Evolutionary conservation across 345 rosid species (phyloP), one percentile per base, ranked within the genome.

Genomic region (Excoecaria agallocha): DNA sequence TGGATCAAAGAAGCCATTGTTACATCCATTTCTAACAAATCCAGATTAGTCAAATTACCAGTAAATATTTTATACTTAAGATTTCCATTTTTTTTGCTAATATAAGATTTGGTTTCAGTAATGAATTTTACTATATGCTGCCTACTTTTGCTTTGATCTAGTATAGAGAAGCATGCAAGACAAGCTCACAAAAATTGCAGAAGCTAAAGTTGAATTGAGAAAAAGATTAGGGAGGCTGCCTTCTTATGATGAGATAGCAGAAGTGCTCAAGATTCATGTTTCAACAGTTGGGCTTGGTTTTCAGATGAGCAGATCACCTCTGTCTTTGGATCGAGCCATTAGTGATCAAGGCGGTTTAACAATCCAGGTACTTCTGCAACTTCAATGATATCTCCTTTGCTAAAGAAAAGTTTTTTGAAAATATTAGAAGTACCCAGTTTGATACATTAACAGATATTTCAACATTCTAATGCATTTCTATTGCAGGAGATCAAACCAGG

Each of bases 1-100:
- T 86, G 91, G 91, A 86, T 88, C 76, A 88, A 79, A 79, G 88
- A 88, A 51, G 89, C 91, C 38, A 84, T 88, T 35, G 52, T 86
- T 43, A 83, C 79, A 30, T 87, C 91, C 24, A 69, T 85, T n/a
- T 76, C 84, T 4, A 84, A 83, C 69, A 86, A 84, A 39, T 84
- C 88, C 35, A 78, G 89, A 80, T 67, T 81, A 7, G 80, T 86
- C 19, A 84, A 86, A 80, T 78, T 86, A 79, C 86, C 91, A 82
- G 91, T 86, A 71, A 78, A 88, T 12, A 72, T 30, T 76, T 37
- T 25, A 39, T 68, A 39, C 50, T 50, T 68, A 11, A 12, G 0
- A n/a, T 4, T 67, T 12, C 10, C 13, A 20, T 8, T 19, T 4
- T n/a, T 30, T 19, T 64, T 20, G 10, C 5, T 20, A 57, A 22